Conservation (phyloP, 768 basidiomycete genomes). For the Hericium rajendrae region DNA sequence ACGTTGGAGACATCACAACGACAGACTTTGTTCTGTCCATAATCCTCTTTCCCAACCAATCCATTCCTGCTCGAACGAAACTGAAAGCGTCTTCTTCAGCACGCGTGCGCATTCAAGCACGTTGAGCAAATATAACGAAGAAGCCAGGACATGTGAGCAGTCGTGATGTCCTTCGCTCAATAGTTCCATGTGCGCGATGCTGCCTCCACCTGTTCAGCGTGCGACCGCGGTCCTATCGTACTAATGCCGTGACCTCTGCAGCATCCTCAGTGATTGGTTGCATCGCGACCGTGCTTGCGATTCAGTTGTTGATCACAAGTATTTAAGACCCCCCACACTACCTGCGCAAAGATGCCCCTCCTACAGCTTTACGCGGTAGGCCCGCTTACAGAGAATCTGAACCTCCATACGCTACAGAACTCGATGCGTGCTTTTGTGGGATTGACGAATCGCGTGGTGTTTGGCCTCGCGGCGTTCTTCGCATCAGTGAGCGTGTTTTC, state of each 20-base stretch:
- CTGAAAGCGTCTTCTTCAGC: neutral
- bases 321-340: neutral
- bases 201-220: neutral
- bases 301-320: neutral
- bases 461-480: conserved; percentile 1
- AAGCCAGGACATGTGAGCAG: neutral
- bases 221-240: neutral
- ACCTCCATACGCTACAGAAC: neutral
- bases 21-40: no score
- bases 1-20: no score
- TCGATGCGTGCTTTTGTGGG: neutral
- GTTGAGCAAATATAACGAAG: neutral
- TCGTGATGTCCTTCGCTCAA: neutral
- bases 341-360: neutral
- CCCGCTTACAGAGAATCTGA: neutral
- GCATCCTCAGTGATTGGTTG: no score
- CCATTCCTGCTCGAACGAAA: no score
- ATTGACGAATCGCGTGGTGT: neutral
- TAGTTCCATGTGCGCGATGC: neutral
- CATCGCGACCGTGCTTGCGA: no score
- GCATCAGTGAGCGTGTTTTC: conserved; percentile 3
- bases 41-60: no score
- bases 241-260: neutral
- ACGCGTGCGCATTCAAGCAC: neutral
- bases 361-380: neutral